Evolutionary conservation across 2,329 filamentous ascomycete genomes (phyloP).

Genomic region (Xylaria sp.): DNA sequence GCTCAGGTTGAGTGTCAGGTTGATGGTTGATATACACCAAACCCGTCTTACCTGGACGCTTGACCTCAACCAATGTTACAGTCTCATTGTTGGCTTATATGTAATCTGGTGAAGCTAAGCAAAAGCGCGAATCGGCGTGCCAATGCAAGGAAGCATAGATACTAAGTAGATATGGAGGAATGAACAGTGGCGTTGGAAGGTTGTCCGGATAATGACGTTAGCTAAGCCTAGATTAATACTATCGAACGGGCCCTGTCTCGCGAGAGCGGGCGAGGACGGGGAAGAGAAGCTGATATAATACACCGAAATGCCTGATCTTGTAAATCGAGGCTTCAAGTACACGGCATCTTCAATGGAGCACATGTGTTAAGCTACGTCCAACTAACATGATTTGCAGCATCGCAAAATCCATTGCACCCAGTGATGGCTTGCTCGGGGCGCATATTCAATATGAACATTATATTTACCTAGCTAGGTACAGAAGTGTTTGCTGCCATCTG

Average conservation of each 20-base stretch:
- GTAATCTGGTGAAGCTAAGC: neutral
- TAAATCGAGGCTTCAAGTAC: neutral
- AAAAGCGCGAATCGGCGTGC: neutral
- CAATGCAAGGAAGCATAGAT: neutral
- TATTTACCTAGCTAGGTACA: too few species aligned
- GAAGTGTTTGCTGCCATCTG: too few species aligned
- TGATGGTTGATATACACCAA: neutral
- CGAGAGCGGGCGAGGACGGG: neutral
- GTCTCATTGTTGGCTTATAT: too few species aligned
- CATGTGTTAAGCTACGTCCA: too few species aligned
- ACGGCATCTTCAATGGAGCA: too few species aligned
- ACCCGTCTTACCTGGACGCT: neutral
- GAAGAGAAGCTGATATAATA: neutral
- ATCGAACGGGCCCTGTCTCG: neutral
- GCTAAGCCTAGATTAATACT: conserved; percentile 22
- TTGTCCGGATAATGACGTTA: neutral
- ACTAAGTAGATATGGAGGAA: conserved; percentile 13
- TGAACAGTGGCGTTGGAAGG: neutral
- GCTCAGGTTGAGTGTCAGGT: neutral
- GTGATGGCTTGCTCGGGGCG: too few species aligned
- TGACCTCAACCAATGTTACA: neutral
- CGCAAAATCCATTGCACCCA: too few species aligned
- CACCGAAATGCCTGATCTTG: neutral
- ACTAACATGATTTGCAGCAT: too few species aligned
- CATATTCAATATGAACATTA: too few species aligned